Evolutionary conservation across 257 asterid genomes (phyloP), one percentile per base, ranked within the genome.

Genomic region (Fraxinus anomala): DNA sequence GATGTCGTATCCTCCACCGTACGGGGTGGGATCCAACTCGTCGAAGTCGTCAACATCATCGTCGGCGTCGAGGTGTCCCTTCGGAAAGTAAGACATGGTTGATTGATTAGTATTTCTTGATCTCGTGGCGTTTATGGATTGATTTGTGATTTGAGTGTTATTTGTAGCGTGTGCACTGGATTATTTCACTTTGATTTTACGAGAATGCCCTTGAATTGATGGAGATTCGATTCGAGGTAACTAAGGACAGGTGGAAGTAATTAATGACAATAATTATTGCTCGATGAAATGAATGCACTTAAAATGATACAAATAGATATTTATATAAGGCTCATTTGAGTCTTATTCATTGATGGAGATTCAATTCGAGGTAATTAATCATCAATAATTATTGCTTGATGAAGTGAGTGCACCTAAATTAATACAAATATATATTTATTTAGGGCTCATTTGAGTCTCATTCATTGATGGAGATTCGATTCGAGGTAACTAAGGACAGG

Each of bases 1-100:
- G 68, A 91, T 89, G 87, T 93, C 91, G 87, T 93, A 95, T 33
- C 98, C 98, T 12, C 99, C 99, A 39, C 90, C 91, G 83, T 93
- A 95, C 0, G 98, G 99, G 74, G 97, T 90, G 76, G 97, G 72
- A 71, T 95, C 99, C 84, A 77, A 93, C 85, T 93, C 98, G 37
- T 91, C 94, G 87, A 90, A 95, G 82, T 90, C 97, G 76, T 85
- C 91, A 63, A 84, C 89, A 19, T 85, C 91, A 47, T 92, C 93
- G 77, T 37, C 89, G 76, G 79, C 56, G 74, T 65, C 83, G 39
- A 63, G 91, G 88, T 91, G 92, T 81, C 90, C 97, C 81, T 86
- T 89, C 0, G 94, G 86, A 10, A 83, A 92, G 92, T 92, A 94
- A 75, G 97, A 92, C 98, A 94, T 94, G 33, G 16, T 23, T 24